These are phyloP conservation scores for Nadsonia starkeyi-henricii DNA, from an alignment of 1,139 yeast genomes.

Conservation along the genomic window DNA sequence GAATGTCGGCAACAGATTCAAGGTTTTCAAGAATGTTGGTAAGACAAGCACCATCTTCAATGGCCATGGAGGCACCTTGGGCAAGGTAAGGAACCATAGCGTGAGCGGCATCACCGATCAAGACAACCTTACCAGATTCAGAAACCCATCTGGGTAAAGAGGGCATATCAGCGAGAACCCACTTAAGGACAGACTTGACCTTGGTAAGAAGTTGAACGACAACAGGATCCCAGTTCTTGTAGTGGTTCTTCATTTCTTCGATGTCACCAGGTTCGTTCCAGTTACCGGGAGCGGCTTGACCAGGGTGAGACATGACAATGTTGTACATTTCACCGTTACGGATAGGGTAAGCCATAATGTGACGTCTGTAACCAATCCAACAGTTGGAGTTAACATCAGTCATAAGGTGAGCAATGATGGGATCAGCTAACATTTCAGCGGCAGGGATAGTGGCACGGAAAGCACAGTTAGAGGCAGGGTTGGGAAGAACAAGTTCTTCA, in stretches of 20 bases:
- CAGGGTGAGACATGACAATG: slow-evolving; percentile 12
- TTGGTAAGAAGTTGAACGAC: slow-evolving; percentile 7
- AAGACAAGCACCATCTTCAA: slow-evolving; percentile 21
- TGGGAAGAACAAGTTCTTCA: slow-evolving; percentile 11
- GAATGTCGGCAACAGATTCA: slow-evolving; percentile 12
- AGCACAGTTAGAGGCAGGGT: slow-evolving; percentile 21
- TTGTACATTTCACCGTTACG: slow-evolving; percentile 12
- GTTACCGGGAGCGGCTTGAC: slow-evolving; percentile 9
- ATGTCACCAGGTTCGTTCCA: slow-evolving; percentile 10
- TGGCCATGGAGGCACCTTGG: slow-evolving; percentile 31
- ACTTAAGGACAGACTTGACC: slow-evolving; percentile 8
- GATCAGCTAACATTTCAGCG: slow-evolving; percentile 16
- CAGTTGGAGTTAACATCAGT: slow-evolving; percentile 21
- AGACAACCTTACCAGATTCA: slow-evolving; percentile 7
- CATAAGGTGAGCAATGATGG: slow-evolving; percentile 18
- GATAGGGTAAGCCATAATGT: slow-evolving; percentile 11
- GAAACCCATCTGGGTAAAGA: slow-evolving; percentile 10
- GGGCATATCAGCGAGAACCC: slow-evolving; percentile 10
- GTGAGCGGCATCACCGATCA: slow-evolving; percentile 25
- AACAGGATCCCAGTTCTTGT: slow-evolving; percentile 5
- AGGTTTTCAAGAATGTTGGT: slow-evolving; percentile 13
- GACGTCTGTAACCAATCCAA: slow-evolving; percentile 22
- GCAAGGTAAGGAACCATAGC: slow-evolving; percentile 31
- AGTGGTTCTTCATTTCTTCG: slow-evolving; percentile 8
- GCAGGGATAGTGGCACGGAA: slow-evolving; percentile 17